Base-by-base conservation (phyloP, 139 green algal species). In the Coelastrella sp. region DNA sequence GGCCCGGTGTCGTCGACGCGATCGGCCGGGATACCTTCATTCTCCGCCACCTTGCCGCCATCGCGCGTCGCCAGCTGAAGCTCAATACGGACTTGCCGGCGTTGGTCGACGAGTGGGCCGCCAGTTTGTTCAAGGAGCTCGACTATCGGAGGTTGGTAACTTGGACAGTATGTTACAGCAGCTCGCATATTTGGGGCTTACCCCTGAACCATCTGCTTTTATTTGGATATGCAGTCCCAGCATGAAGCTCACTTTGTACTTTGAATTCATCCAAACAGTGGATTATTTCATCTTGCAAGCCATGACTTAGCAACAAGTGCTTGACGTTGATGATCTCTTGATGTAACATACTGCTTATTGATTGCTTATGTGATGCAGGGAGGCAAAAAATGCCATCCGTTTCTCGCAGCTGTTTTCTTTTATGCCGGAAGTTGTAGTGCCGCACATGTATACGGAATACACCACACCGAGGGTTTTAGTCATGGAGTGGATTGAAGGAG, bases 401-500 rank as follows among this genome's bases (percentile, higher is more conserved):
- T 90, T 83, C 37, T 81, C 51, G 68, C 7, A 87, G 76, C 81
- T 93, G 7, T 93, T 89, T 51, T 48, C 34, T 23, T 79, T 87
- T 51, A 88, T 91, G 86, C 86, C 86, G 0, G 91, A 96, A 83
- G 91, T 96, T 32, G 84, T 91, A 34, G 90, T 91, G 19, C 84
- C 80, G 9, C 23, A 84, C 37, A 86, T 92, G 73, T 83, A 87
- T 45, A 67, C 73, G 0, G 50, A 90, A 8, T 71, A 83, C 60
- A 94, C 89, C 30, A 94, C 91, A n/a, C 45, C 66, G 38, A 79
- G 90, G 23, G 92, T 98, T 34, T 86, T 98, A 41, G 91, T 95
- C 2, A 98, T 98, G 95, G 95, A 98, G 88, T 98, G 96, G 96
- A 90, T 98, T 41, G 91, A 98, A 2, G 96, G 96, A 37, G 87